These are phyloP conservation scores for Galeopsis tetrahit DNA, from an alignment of 257 asterid genomes.

Conservation along the genomic window DNA sequence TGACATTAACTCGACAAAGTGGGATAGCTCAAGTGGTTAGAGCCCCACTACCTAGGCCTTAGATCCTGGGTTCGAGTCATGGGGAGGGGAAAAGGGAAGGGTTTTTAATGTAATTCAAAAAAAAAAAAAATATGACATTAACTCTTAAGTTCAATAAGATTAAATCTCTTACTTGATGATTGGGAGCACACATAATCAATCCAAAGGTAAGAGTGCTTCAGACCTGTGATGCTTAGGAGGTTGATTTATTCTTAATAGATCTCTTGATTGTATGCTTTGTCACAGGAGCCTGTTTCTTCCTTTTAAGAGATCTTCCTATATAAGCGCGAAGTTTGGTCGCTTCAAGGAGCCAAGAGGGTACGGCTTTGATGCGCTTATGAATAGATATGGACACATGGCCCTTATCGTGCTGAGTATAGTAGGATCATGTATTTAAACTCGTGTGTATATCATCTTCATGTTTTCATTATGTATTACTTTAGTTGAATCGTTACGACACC, in stretches of 20 bases:
- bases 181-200: not conserved
- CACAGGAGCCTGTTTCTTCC: not conserved
- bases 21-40: too few species aligned
- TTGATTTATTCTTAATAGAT: not conserved
- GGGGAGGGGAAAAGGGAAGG: too few species aligned
- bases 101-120: too few species aligned
- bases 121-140: not conserved
- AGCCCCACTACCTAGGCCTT: too few species aligned
- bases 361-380: not conserved
- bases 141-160: not conserved
- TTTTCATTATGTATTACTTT: not conserved
- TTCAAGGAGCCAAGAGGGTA: not conserved
- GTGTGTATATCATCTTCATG: not conserved
- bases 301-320: not conserved
- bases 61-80: too few species aligned
- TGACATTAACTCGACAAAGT: not conserved
- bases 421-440: not conserved
- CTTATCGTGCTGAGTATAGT: not conserved
- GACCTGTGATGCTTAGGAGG: not conserved
- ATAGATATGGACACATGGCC: not conserved
- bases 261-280: not conserved
- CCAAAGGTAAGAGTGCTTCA: not conserved
- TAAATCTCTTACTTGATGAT: not conserved
- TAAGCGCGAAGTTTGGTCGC: not conserved
- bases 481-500: not conserved